A percentile compares a stretch with the other conserved stretches of the same genome.
Evolutionary conservation across 306 rosid species (phyloP).

Genomic region (Sicyos baderoa): DNA sequence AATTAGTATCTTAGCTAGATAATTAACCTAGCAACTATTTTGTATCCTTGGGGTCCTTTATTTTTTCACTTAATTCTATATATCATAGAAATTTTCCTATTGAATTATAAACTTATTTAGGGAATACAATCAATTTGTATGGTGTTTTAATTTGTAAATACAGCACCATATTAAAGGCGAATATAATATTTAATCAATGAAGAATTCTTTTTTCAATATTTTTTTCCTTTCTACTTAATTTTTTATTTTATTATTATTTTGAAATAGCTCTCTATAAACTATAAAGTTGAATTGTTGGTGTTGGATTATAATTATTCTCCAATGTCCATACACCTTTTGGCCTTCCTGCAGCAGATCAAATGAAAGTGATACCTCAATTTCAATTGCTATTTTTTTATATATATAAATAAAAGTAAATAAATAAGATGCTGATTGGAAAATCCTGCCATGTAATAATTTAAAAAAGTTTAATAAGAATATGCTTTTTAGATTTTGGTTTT

Average conservation of each 20-base stretch:
- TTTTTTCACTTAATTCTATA: too few relatives aligned
- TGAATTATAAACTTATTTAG: not conserved
- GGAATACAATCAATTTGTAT: not conserved
- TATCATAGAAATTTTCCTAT: too few relatives aligned
- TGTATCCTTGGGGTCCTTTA: not conserved
- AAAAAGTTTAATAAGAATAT: slow-evolving; percentile 10
- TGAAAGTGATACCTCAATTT: not conserved
- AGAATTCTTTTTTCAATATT: not conserved
- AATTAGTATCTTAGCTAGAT: not conserved
- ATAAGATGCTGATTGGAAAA: not conserved
- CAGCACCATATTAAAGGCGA: not conserved
- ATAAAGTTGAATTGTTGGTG: not conserved
- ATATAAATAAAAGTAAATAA: not conserved
- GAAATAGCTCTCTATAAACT: not conserved
- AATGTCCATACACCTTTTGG: not conserved
- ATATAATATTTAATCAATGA: not conserved
- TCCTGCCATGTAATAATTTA: not conserved
- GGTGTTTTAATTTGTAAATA: not conserved
- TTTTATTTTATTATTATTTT: too few relatives aligned
- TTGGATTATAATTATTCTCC: not conserved
- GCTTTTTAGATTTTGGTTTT: not conserved
- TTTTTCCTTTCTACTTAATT: too few relatives aligned
- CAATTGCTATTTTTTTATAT: not conserved
- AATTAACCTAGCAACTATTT: too few relatives aligned
- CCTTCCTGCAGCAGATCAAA: not conserved